Percentiles rank a stretch among this genome's conserved stretches.
Evolutionary conservation across 2,329 filamentous ascomycete genomes (phyloP).

Genomic region (Colletotrichum acutatum): DNA sequence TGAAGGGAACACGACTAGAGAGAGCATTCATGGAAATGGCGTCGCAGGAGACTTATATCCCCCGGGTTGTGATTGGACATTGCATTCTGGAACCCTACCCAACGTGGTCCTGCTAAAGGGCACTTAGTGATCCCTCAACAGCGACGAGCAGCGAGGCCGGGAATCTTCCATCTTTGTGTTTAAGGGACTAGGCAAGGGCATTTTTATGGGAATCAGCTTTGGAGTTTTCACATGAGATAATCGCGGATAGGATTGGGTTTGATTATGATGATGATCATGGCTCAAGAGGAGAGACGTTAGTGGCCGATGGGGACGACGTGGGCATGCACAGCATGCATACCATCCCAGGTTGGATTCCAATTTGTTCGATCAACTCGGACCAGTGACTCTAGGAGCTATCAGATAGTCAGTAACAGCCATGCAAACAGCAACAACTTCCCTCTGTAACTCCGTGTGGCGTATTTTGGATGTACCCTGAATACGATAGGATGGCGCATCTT

Average conservation of each 20-base stretch:
- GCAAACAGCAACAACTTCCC: background rate
- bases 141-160: background rate
- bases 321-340: background rate
- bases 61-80: conserved; percentile 16
- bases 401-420: conserved; percentile 9
- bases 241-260: background rate
- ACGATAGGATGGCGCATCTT: background rate
- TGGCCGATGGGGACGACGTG: background rate
- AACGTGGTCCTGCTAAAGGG: background rate
- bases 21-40: conserved; percentile 31
- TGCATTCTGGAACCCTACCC: conserved; percentile 7
- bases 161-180: conserved; percentile 12
- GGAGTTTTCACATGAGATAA: conserved; percentile 28
- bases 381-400: background rate
- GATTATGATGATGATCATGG: conserved; percentile 15
- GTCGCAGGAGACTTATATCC: conserved; percentile 33
- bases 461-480: background rate
- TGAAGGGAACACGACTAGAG: conserved; percentile 8
- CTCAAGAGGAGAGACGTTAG: background rate
- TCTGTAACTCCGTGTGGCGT: too few species aligned
- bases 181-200: conserved; percentile 12
- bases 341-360: conserved; percentile 11
- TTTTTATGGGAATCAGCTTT: conserved; percentile 13
- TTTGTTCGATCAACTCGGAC: background rate
- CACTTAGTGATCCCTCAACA: background rate